Evolutionary conservation across 257 asterid species (phyloP).

Genomic region (Solanum rostratum): DNA sequence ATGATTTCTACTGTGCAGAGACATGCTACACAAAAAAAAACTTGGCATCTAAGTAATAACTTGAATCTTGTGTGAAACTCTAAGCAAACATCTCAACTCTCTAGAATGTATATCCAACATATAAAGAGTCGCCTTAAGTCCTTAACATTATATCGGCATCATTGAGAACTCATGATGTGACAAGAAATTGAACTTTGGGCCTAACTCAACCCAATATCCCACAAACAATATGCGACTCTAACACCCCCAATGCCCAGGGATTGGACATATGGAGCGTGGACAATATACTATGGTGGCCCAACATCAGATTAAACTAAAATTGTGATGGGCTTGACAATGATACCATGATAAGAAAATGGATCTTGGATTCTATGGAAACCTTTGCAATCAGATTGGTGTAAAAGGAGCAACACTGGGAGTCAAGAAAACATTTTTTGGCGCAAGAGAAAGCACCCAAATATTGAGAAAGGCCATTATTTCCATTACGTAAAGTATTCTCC

Average conservation of each 20-base stretch:
- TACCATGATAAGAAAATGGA: background rate
- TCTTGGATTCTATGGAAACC: background rate
- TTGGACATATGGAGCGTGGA: background rate
- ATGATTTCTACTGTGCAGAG: background rate
- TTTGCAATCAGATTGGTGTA: background rate
- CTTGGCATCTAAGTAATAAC: background rate
- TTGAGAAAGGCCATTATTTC: background rate
- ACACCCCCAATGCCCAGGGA: background rate
- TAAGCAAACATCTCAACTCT: background rate
- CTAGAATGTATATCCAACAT: background rate
- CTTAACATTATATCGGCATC: background rate
- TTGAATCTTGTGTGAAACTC: background rate
- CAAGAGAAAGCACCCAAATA: background rate
- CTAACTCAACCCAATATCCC: background rate
- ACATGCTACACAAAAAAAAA: background rate
- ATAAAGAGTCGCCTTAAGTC: background rate
- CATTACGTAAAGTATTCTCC: background rate
- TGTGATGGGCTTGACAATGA: background rate
- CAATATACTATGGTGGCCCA: background rate
- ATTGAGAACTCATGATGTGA: background rate
- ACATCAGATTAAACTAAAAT: background rate
- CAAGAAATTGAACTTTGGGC: background rate
- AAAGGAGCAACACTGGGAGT: background rate
- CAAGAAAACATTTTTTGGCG: background rate
- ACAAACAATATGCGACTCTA: background rate